Evolutionary conservation across 306 rosid genomes (phyloP), one percentile per base, ranked within the genome.

Genomic region (Corylus avellana): DNA sequence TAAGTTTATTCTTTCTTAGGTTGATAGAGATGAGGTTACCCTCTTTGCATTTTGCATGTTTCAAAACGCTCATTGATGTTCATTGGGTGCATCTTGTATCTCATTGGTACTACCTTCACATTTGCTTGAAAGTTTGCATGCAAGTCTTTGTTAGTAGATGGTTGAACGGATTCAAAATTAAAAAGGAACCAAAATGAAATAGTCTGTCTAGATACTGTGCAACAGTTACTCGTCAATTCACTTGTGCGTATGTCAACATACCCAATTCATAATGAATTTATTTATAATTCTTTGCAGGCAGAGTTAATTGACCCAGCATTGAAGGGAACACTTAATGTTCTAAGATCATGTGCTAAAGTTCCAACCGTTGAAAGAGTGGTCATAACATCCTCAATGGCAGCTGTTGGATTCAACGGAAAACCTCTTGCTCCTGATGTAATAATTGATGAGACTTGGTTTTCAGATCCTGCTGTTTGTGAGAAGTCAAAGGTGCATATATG

Each of bases 271-370:
- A 18, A 56, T n/a, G 62, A n/a, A n/a, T 56, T 18, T 55, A 7
- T 18, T 55, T 55, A 18, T 51, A 18, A 5, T 55, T 55, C 10
- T 32, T 56, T 48, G 57, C 81, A 84, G 81, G 75, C 54, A 20
- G 79, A 84, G 12, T 3, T 80, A 57, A 39, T 84, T 39, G 82
- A 80, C 16, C 87, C 84, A 12, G 84, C 87, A 44, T 39, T 80
- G 81, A 80, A 76, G 42, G 87, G 84, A 73, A 80, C 87, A 1
- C 76, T 80, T 0, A 84, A 80, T 42, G 84, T 84, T 37, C 81
- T 84, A 0, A 56, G 59, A 58, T 80, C 87, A 12, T 79, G 87
- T 12, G 35, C 47, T 7, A 72, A 72, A 27, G 16, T 49, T 35
- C 67, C 81, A 0, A 32, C 79, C 7, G 35, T 80, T 48, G 72